phyloP scores from a whole-genome alignment of 192 early-diverging fungal species.

The Podila clonocystis region DNA sequence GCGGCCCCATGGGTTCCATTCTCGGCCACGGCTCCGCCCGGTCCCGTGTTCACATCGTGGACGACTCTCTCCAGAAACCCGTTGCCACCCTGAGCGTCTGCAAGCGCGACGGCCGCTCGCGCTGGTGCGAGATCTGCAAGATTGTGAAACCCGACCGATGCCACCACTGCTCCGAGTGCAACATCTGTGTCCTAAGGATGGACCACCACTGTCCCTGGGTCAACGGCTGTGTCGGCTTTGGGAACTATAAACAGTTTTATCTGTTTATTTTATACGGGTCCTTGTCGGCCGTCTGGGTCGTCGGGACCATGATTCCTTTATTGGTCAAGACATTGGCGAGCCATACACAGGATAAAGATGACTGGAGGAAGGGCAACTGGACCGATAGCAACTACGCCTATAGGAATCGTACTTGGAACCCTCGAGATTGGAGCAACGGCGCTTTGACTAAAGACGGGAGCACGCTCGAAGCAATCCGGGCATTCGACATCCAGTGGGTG shows the following conservation, averaged over 20 bases:
- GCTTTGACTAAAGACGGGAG: not conserved
- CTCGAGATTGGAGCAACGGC: not conserved
- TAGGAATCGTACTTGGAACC: not conserved
- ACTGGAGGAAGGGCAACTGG: not conserved
- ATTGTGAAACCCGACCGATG: slow-evolving; percentile 62
- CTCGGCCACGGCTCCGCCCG: not conserved
- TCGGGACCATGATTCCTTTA: slow-evolving; percentile 47
- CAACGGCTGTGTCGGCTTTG: slow-evolving; percentile 60
- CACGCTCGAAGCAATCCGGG: not conserved
- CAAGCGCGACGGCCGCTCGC: slow-evolving; percentile 26
- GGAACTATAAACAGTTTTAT: slow-evolving; percentile 61
- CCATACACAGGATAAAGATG: not conserved
- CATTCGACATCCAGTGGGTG: slow-evolving; percentile 50
- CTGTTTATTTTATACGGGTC: slow-evolving; percentile 57
- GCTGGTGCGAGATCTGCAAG: slow-evolving; percentile 51
- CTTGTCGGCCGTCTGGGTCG: slow-evolving; percentile 42
- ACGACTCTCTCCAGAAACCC: slow-evolving; percentile 1
- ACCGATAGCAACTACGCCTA: not conserved
- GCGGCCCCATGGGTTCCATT: not conserved
- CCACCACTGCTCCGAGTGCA: slow-evolving; percentile 64
- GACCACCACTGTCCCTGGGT: slow-evolving; percentile 62
- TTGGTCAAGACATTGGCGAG: slow-evolving; percentile 6
- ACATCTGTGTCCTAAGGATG: slow-evolving; percentile 62
- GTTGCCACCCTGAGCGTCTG: slow-evolving; percentile 28
- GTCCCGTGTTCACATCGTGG: not conserved